Evolutionary conservation across 2,329 filamentous ascomycete species (phyloP).

Genomic region (Neoarthrinium moseri): DNA sequence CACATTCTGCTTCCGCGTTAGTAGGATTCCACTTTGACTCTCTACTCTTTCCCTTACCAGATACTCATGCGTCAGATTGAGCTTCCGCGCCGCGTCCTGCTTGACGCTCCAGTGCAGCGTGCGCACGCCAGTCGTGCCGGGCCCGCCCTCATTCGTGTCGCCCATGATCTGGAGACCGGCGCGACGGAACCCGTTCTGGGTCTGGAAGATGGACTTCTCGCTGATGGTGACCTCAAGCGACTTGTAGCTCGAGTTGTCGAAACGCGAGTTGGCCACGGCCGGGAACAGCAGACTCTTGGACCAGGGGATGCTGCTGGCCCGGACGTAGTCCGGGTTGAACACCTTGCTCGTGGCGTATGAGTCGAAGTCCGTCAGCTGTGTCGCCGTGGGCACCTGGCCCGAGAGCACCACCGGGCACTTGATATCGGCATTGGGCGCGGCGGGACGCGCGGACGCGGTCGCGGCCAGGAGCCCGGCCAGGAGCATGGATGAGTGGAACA

Average conservation of each 20-base stretch:
- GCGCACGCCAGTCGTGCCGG: constrained; percentile 28
- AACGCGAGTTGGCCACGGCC: constrained; percentile 29
- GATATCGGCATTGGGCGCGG: constrained; percentile 14
- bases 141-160: constrained; percentile 37
- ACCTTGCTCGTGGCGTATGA: constrained; percentile 25
- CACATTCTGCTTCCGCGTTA: constrained; percentile 26
- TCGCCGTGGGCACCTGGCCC: constrained; percentile 22
- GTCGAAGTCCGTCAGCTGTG: constrained; percentile 26
- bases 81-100: constrained; percentile 24
- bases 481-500: constrained; percentile 1
- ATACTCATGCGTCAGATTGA: constrained; percentile 32
- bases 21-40: not conserved
- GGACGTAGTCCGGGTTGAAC: constrained; percentile 29
- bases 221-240: constrained; percentile 42
- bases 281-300: constrained; percentile 26
- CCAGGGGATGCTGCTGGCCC: constrained; percentile 23
- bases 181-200: constrained; percentile 43
- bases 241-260: constrained; percentile 36
- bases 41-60: constrained; percentile 16
- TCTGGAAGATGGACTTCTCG: constrained; percentile 44
- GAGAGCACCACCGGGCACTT: constrained; percentile 25
- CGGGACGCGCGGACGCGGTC: not conserved
- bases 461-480: not conserved
- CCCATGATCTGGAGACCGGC: constrained; percentile 41
- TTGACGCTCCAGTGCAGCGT: constrained; percentile 30